Percentiles rank a stretch among this genome's conserved stretches.
Evolutionary conservation across 306 rosid species (phyloP).

Genomic region (Quercus aquifolioides): DNA sequence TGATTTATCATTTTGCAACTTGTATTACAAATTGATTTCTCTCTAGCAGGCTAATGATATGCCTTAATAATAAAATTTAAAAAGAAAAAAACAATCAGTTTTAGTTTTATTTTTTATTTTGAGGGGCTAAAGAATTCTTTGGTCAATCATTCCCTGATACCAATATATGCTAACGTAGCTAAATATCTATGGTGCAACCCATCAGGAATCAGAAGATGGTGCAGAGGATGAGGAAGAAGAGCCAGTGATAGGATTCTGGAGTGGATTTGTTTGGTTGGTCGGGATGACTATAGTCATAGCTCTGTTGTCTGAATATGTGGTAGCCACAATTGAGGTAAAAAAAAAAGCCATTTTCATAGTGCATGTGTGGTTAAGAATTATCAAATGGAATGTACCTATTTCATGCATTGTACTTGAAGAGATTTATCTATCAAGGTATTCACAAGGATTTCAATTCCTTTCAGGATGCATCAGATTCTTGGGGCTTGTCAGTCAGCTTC

Average conservation of each 20-base stretch:
- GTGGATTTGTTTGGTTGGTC: constrained; percentile 73
- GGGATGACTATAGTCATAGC: constrained; percentile 83
- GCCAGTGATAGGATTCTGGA: constrained; percentile 76
- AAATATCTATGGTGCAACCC: background rate
- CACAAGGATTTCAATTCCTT: background rate
- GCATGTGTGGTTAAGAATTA: background rate
- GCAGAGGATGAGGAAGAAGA: constrained; percentile 40
- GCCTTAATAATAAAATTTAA: background rate
- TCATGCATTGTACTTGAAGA: too few species aligned
- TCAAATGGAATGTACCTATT: too few species aligned
- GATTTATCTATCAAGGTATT: too few species aligned
- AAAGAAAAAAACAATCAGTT: background rate
- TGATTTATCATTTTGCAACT: too few species aligned
- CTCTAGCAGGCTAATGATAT: too few species aligned
- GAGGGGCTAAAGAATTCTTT: background rate
- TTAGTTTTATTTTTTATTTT: background rate
- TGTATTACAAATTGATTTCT: background rate
- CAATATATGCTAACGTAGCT: background rate
- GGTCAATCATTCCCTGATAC: background rate
- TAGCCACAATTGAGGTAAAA: constrained; percentile 79
- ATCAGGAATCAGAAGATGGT: constrained; percentile 39
- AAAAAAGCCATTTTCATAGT: background rate
- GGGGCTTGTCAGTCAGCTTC: constrained; percentile 88
- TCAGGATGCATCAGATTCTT: constrained; percentile 86
- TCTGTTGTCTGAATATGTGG: constrained; percentile 84